Conservation (phyloP, 441 rosid species). For the Aleurites moluccanus region DNA sequence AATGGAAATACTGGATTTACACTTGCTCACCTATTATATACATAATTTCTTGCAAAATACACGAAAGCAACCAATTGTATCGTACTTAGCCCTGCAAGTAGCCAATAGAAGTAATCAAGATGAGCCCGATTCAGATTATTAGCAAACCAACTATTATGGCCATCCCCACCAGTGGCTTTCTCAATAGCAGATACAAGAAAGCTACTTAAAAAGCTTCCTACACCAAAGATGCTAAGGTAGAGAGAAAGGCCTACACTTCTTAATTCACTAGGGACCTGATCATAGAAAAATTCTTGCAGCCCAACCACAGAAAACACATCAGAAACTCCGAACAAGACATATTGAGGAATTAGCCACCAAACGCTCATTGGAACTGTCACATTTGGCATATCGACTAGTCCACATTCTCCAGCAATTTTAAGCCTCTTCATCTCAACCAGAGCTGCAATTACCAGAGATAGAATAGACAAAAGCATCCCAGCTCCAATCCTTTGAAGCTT, state of each 20-base stretch:
- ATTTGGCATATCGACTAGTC: slow-evolving; percentile 48
- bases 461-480: slow-evolving; percentile 46
- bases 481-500: slow-evolving; percentile 72
- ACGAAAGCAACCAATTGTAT: slow-evolving; percentile 37
- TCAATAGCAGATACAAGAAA: slow-evolving; percentile 53
- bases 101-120: slow-evolving; percentile 71
- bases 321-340: slow-evolving; percentile 46
- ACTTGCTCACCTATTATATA: slow-evolving; percentile 33
- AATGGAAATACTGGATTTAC: neutral
- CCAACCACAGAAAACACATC: slow-evolving; percentile 62
- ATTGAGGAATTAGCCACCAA: slow-evolving; percentile 75
- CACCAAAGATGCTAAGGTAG: slow-evolving; percentile 55
- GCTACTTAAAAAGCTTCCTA: slow-evolving; percentile 62
- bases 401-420: slow-evolving; percentile 41
- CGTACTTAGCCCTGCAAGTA: slow-evolving; percentile 50
- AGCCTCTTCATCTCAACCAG: slow-evolving; percentile 55
- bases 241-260: slow-evolving; percentile 61
- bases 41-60: slow-evolving; percentile 47
- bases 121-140: slow-evolving; percentile 57
- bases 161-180: slow-evolving; percentile 41
- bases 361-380: slow-evolving; percentile 62
- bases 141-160: slow-evolving; percentile 53
- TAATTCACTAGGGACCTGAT: slow-evolving; percentile 60
- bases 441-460: slow-evolving; percentile 52
- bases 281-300: slow-evolving; percentile 69